A percentile compares a stretch with the other conserved stretches of the same genome.
Conservation (phyloP, 352 stramenopile species). For the Pythium sp. region DNA sequence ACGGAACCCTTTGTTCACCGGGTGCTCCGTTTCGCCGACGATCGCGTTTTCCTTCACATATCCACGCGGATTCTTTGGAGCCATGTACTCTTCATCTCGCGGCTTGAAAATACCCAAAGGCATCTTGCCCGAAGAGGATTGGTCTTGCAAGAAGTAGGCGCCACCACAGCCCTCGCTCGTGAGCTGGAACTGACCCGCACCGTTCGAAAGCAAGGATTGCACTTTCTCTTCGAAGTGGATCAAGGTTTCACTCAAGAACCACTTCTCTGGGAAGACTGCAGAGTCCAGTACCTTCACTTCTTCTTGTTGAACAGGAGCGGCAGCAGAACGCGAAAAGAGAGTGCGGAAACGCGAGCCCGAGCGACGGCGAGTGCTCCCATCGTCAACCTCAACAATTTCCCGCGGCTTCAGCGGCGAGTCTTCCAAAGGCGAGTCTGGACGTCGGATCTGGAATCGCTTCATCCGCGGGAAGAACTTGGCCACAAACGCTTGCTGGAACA, state of each 20-base stretch:
- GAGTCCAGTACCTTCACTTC: not conserved
- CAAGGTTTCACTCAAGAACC: conserved; percentile 42
- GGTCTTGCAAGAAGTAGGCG: conserved; percentile 56
- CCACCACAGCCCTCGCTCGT: conserved; percentile 81
- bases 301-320: not conserved
- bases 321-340: conserved; percentile 10
- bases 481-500: conserved; percentile 17
- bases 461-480: conserved; percentile 12
- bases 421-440: conserved; percentile 1
- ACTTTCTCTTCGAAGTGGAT: conserved; percentile 45
- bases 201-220: conserved; percentile 29
- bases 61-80: conserved; percentile 96
- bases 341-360: conserved; percentile 11
- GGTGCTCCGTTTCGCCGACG: conserved; percentile 78
- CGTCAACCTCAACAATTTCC: not conserved
- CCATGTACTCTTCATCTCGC: conserved; percentile 98
- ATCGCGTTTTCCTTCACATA: conserved; percentile 87
- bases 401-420: not conserved
- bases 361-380: not conserved
- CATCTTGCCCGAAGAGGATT: conserved; percentile 9
- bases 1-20: conserved; percentile 82
- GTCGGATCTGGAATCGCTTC: conserved; percentile 13
- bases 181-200: conserved; percentile 45
- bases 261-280: conserved; percentile 24
- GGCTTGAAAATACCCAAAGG: conserved; percentile 95